Percentiles rank a stretch among this genome's conserved stretches.
Conservation (phyloP, 805 yeast species). For the Candida palmyrensis region DNA sequence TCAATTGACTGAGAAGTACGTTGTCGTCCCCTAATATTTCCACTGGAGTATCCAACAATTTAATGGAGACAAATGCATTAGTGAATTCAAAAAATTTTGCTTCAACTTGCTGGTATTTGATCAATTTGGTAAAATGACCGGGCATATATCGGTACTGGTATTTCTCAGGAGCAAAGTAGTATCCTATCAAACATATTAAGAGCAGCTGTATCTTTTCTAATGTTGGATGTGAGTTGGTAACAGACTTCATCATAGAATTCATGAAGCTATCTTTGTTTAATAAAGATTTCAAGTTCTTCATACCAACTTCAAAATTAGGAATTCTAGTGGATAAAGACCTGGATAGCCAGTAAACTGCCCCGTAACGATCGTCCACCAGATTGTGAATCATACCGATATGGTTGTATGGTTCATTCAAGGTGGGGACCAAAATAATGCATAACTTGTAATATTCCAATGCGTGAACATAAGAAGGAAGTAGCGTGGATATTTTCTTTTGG, state of each 20-base stretch:
- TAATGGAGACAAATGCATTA: background rate
- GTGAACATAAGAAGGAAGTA: slow-evolving; percentile 18
- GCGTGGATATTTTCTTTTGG: slow-evolving; percentile 33
- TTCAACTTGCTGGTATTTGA: slow-evolving; percentile 19
- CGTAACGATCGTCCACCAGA: slow-evolving; percentile 38
- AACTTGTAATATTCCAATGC: slow-evolving; percentile 37
- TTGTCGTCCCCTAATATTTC: background rate
- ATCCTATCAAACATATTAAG: slow-evolving; percentile 37
- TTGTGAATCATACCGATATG: slow-evolving; percentile 48
- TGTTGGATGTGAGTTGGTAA: slow-evolving; percentile 7
- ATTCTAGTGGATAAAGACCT: slow-evolving; percentile 54
- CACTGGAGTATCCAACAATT: background rate
- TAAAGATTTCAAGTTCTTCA: slow-evolving; percentile 38
- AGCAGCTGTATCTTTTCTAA: slow-evolving; percentile 14
- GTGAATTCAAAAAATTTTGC: slow-evolving; percentile 15
- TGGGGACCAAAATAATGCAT: slow-evolving; percentile 57
- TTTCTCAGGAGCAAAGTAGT: slow-evolving; percentile 35
- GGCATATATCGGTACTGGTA: slow-evolving; percentile 13
- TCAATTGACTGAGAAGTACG: slow-evolving; percentile 1
- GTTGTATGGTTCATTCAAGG: slow-evolving; percentile 63
- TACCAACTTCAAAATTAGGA: slow-evolving; percentile 41
- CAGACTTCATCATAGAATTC: slow-evolving; percentile 20
- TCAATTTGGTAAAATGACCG: slow-evolving; percentile 14
- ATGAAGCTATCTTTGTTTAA: slow-evolving; percentile 32
- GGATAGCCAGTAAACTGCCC: slow-evolving; percentile 48